Base-by-base conservation (phyloP, 306 rosid species). In the Vicia sativa region DNA sequence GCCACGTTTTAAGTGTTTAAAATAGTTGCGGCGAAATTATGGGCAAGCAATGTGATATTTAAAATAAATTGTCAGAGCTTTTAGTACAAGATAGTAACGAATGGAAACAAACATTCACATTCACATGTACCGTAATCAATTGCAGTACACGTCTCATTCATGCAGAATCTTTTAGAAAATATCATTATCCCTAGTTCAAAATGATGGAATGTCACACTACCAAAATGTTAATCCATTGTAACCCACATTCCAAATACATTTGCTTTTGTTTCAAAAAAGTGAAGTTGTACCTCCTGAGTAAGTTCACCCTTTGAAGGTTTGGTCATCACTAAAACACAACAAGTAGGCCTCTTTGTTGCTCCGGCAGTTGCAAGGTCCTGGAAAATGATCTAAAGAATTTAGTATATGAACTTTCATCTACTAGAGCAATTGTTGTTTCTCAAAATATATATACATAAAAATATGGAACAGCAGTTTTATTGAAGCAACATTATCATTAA, bases 361-460 rank as follows among this genome's bases (percentile, higher is more conserved):
- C 97, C 99, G 4, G 97, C 99, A 77, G 65, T 83, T 46, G 99
- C 97, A 50, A 95, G 97, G 64, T 95, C 99, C 99, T 95, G 82
- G 52, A 42, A 61, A 67, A 42, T 46, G 7, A 18, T 13, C 35
- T 4, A 3, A 11, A 46, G 4, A 67, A 15, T 26, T 29, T 42
- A 58, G 9, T 10, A 19, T 5, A 43, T 59, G 38, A 57, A 18
- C 41, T 41, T 48, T 28, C 29, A 21, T 11, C 28, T 9, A 1
- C 16, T n/a, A n/a, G n/a, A 54, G 52, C 42, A 44, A 58, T 35
- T 42, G 9, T 6, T 21, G 66, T n/a, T 60, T 49, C 46, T 21
- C 0, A 9, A 14, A 16, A 18, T 14, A 6, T 9, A n/a, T n/a
- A n/a, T n/a, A n/a, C n/a, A n/a, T n/a, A n/a, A n/a, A n/a, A n/a